Evolutionary conservation across 768 basidiomycete species (phyloP), one percentile per base, ranked within the genome.

Genomic region (Amanita pallidorosea): DNA sequence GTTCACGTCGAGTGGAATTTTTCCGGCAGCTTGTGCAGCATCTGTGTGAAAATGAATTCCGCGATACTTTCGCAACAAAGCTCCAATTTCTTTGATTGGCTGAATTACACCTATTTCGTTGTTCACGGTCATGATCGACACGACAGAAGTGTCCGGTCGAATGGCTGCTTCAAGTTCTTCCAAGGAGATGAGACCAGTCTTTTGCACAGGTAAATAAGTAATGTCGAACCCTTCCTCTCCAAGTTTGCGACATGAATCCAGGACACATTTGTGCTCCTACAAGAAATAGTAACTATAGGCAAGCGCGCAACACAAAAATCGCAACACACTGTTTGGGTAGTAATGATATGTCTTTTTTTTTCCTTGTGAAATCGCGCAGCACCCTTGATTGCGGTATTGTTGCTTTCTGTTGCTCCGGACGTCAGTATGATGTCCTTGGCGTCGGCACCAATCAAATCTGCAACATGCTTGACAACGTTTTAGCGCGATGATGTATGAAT

Each of bases 21-120:
- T 95, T 34, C 91, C 92, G 25, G 81, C 81, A 4, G 93, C 95
- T 65, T 99, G 96, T 0, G 96, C 96, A 23, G 90, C 95, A 65
- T 99, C 96, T 17, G 96, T 94, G 69, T 99, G 96, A 75, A 99
- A 84, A 67, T 90, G 86, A 15, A 95, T 77, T 12, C 92, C 91
- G 53, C 88, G 84, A 62, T 95, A 84, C 67, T 89, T 87, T 61
- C 85, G 84, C 29, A 87, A 63, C 33, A 95, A 76, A 2, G 80
- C 79, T 27, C 95, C 95, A 51, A 99, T 99, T 64, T 97, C 92
- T 63, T 89, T 86, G 55, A 98, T 75, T 2, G 96, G 96, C 62
- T 98, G 96, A 50, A 99, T 96, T 56, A 97, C 94, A 20, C 96
- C 96, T 4, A 93, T 98, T 70, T 99, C 96, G 67, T 99, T 99